Evolutionary conservation across 139 green algal genomes (phyloP).

Genomic region (Raphidocelis subcapitata): DNA sequence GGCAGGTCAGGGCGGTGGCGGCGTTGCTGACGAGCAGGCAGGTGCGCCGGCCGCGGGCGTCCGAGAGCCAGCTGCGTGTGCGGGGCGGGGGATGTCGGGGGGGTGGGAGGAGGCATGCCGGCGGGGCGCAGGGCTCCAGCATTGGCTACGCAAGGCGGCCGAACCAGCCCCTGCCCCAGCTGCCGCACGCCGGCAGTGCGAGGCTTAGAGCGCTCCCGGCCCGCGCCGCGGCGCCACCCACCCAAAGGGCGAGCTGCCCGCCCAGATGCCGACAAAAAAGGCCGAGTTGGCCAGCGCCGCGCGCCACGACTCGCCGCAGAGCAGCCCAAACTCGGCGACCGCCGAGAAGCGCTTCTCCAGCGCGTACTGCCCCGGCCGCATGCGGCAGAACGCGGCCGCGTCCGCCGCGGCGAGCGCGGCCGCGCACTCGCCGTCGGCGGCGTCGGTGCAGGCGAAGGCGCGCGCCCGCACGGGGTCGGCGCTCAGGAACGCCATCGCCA

Average conservation of each 20-base stretch:
- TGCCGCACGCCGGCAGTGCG: too few species aligned
- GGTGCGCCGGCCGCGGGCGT: too few species aligned
- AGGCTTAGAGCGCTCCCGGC: too few species aligned
- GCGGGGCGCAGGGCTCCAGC: too few species aligned
- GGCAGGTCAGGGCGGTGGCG: neutral
- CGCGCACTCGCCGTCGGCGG: neutral
- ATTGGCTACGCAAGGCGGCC: too few species aligned
- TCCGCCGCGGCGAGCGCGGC: neutral
- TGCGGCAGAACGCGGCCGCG: neutral
- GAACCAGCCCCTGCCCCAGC: too few species aligned
- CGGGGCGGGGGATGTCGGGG: too few species aligned
- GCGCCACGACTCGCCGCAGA: conserved; percentile 12
- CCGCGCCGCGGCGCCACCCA: conserved; percentile 1
- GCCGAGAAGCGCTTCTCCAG: neutral
- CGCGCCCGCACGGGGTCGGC: conserved; percentile 4
- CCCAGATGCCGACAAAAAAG: conserved; percentile 19
- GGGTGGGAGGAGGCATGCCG: too few species aligned
- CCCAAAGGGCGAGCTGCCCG: conserved; percentile 9
- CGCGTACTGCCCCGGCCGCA: neutral
- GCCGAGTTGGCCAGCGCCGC: conserved; percentile 1
- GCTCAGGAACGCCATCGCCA: conserved; percentile 21
- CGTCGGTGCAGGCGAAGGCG: neutral
- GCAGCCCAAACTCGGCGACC: neutral
- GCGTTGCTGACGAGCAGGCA: neutral
- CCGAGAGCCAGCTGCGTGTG: too few species aligned